Evolutionary conservation across 345 rosid genomes (phyloP).

Genomic region (Xanthoceras sorbifolium): DNA sequence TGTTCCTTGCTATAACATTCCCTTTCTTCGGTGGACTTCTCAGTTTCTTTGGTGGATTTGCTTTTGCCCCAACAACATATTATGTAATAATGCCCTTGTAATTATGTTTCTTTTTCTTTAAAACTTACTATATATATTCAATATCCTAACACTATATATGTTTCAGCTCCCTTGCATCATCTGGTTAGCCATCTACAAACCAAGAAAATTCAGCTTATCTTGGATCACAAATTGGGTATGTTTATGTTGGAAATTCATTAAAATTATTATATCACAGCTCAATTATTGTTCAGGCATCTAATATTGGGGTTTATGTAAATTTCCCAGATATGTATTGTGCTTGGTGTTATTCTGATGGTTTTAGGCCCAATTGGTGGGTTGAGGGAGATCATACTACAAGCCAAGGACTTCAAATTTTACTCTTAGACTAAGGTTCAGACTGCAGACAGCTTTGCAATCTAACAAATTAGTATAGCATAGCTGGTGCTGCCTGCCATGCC

Average conservation of each 20-base stretch:
- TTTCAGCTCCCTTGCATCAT: conserved; percentile 84
- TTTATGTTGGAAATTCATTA: neutral
- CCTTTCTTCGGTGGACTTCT: conserved; percentile 81
- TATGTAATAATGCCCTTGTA: conserved; percentile 44
- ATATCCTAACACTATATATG: neutral
- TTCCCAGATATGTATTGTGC: conserved; percentile 44
- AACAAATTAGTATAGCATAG: neutral
- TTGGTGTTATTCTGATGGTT: conserved; percentile 45
- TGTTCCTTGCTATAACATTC: conserved; percentile 54
- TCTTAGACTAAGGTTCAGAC: conserved; percentile 26
- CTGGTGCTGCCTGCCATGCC: neutral
- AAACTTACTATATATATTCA: no score
- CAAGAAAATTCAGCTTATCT: conserved; percentile 62
- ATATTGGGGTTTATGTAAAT: neutral
- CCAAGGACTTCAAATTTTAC: conserved; percentile 47
- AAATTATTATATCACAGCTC: neutral
- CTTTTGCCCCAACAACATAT: conserved; percentile 76
- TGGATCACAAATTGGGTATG: conserved; percentile 70
- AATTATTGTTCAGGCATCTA: neutral
- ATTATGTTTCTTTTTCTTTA: neutral
- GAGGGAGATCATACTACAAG: conserved; percentile 43
- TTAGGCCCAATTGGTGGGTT: conserved; percentile 52
- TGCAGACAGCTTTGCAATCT: neutral
- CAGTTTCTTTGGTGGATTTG: conserved; percentile 81
- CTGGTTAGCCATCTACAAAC: conserved; percentile 68